Evolutionary conservation across 768 basidiomycete genomes (phyloP).

Genomic region (Leucocoprinus sp.): DNA sequence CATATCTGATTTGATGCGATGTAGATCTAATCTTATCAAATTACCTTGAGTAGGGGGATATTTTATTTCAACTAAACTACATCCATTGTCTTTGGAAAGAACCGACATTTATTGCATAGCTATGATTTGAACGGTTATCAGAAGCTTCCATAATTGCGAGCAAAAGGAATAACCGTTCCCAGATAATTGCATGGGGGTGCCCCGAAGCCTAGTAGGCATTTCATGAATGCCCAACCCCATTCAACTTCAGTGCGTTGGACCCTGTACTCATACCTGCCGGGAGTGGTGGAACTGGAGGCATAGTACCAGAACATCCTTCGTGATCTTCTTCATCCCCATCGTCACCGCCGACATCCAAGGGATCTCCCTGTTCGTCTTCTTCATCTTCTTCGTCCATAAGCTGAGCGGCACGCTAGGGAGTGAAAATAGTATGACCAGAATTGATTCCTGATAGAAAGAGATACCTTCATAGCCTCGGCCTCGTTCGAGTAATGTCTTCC

Average conservation of each 20-base stretch:
- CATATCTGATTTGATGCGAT: background rate
- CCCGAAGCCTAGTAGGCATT: background rate
- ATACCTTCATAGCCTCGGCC: constrained; percentile 88
- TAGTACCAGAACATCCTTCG: background rate
- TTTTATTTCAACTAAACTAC: background rate
- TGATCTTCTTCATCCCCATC: constrained; percentile 15
- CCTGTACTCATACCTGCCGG: background rate
- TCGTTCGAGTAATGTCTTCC: constrained; percentile 87
- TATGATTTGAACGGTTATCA: background rate
- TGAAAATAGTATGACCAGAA: constrained; percentile 3
- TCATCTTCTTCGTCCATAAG: constrained; percentile 64
- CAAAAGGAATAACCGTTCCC: background rate
- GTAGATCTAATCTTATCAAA: background rate
- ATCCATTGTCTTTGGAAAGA: background rate
- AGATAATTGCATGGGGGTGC: background rate
- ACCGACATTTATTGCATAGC: background rate
- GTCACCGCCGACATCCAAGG: constrained; percentile 18
- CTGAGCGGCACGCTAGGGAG: constrained; percentile 49
- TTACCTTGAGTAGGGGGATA: background rate
- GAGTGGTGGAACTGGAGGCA: constrained; percentile 6
- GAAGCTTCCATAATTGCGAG: background rate
- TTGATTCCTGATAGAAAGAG: background rate
- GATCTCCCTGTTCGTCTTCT: constrained; percentile 25
- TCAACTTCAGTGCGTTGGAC: constrained; percentile 16
- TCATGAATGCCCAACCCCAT: constrained; percentile 19